phyloP scores from a whole-genome alignment of 208 protist species.

The Leishmania tropica region DNA sequence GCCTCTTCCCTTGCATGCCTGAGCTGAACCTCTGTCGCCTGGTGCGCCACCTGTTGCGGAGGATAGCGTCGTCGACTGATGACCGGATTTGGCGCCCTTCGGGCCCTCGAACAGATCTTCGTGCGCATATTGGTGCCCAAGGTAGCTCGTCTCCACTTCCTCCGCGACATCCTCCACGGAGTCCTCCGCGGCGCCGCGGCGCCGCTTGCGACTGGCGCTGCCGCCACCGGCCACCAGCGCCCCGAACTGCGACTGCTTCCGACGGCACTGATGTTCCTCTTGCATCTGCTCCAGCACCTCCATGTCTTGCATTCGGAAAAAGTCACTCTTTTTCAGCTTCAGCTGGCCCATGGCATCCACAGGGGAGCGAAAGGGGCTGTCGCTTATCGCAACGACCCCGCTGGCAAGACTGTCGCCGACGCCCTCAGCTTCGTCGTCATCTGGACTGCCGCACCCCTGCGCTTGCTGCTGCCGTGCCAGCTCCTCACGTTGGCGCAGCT shows the following conservation, averaged over 20 bases:
- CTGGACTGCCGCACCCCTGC: constrained; percentile 5
- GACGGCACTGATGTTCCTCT: constrained; percentile 73
- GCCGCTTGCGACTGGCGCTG: constrained; percentile 18
- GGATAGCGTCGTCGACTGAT: background rate
- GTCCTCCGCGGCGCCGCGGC: constrained; percentile 10
- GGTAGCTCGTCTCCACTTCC: constrained; percentile 46
- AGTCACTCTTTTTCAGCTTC: constrained; percentile 85
- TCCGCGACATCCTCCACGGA: constrained; percentile 28
- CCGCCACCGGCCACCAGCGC: constrained; percentile 15
- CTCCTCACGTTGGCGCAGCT: constrained; percentile 60
- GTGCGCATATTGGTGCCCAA: constrained; percentile 36
- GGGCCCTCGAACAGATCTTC: constrained; percentile 19
- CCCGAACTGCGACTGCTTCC: constrained; percentile 21
- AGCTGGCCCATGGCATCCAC: constrained; percentile 50
- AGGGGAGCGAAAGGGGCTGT: constrained; percentile 55
- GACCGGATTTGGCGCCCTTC: background rate
- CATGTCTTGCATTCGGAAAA: constrained; percentile 82
- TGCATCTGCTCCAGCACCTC: constrained; percentile 79
- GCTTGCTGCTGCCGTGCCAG: constrained; percentile 26
- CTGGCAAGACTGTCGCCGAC: constrained; percentile 12
- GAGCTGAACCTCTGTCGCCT: background rate
- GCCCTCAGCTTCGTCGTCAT: constrained; percentile 5
- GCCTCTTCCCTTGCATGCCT: background rate
- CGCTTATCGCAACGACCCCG: constrained; percentile 30
- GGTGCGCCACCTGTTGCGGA: background rate